These are phyloP conservation scores for Mycena vitilis DNA, from an alignment of 768 basidiomycete genomes.

Conservation along the genomic window DNA sequence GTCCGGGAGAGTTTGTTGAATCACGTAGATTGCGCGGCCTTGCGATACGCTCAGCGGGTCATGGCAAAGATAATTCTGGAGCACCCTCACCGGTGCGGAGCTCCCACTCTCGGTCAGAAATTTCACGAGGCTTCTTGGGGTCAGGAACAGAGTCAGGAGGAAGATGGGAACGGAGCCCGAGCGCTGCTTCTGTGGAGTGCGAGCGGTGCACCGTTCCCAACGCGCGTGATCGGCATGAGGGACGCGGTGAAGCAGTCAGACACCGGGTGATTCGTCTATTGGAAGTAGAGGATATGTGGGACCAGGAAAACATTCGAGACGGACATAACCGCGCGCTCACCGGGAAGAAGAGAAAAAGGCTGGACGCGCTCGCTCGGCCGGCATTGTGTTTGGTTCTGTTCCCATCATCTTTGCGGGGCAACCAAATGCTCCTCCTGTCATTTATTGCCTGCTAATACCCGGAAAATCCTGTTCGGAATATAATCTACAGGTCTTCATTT, in stretches of 20 bases:
- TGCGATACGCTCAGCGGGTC: not conserved
- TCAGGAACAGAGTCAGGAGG: conserved; percentile 51
- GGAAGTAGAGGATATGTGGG: not conserved
- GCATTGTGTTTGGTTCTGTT: not conserved
- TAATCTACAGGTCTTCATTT: no score
- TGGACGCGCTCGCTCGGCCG: conserved; percentile 11
- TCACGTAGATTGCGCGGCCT: conserved; percentile 79
- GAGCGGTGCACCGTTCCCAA: not conserved
- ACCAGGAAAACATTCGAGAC: conserved; percentile 15
- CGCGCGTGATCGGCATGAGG: not conserved
- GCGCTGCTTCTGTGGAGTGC: conserved; percentile 37
- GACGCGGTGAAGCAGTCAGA: not conserved
- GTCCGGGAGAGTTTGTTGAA: conserved; percentile 75
- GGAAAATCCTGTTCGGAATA: no score
- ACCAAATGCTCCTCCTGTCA: no score
- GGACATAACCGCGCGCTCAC: conserved; percentile 15
- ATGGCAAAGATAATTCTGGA: not conserved
- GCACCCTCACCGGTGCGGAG: conserved; percentile 71
- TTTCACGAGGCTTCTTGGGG: conserved; percentile 42
- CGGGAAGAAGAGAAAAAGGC: not conserved
- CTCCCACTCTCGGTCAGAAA: conserved; percentile 84
- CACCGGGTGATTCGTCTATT: conserved; percentile 14
- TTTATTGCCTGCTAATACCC: no score
- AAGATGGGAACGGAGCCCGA: conserved; percentile 49
- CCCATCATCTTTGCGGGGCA: no score